phyloP scores from a whole-genome alignment of 345 rosid genomes.

The Lagerstroemia speciosa region DNA sequence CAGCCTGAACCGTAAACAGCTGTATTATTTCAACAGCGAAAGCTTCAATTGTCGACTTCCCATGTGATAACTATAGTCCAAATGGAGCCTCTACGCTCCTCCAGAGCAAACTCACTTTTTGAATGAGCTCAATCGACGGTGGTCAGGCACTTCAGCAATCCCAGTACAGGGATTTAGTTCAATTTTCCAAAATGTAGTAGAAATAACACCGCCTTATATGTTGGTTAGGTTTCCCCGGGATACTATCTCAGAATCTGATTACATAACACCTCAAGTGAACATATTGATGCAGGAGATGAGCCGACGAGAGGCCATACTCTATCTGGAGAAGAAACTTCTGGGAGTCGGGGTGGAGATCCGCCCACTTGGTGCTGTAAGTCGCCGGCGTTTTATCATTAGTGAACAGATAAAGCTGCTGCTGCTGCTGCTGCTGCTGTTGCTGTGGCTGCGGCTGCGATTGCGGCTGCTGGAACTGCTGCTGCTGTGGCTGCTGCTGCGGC shows the following conservation, averaged over 20 bases:
- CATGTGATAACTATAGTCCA: neutral
- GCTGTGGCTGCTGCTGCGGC: slow-evolving; percentile 19
- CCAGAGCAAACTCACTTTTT: neutral
- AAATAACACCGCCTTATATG: neutral
- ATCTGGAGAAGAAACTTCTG: slow-evolving; percentile 77
- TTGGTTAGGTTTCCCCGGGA: neutral
- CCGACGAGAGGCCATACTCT: slow-evolving; percentile 32
- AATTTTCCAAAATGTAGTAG: neutral
- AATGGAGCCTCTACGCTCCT: neutral
- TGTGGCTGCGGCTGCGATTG: slow-evolving; percentile 29
- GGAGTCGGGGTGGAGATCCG: slow-evolving; percentile 90
- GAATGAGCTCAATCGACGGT: neutral
- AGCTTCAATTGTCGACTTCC: neutral
- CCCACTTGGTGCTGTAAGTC: slow-evolving; percentile 85
- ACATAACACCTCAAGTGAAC: neutral
- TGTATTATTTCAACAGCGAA: no score
- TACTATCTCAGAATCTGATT: neutral
- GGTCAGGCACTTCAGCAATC: neutral
- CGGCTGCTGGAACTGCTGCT: slow-evolving; percentile 27
- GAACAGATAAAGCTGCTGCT: slow-evolving; percentile 60
- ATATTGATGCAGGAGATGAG: neutral
- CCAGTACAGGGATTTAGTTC: neutral
- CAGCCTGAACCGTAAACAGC: no score
- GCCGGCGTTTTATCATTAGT: slow-evolving; percentile 87
- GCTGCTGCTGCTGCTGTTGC: slow-evolving; percentile 37